Evolutionary conservation across 2,329 filamentous ascomycete species (phyloP).

Genomic region (Chlorencoelia australis): DNA sequence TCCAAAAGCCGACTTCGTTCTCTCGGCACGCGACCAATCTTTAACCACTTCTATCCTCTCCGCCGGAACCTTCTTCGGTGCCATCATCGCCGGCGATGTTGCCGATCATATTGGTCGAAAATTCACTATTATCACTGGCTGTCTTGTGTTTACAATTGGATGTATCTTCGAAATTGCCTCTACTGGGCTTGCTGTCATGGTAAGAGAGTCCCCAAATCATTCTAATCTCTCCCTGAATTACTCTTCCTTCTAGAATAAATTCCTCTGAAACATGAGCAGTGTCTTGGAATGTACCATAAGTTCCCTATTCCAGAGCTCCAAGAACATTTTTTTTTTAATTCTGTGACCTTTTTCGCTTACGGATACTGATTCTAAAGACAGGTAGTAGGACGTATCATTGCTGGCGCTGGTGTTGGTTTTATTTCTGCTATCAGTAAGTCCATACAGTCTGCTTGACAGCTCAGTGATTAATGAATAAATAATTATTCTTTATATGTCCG

Average conservation of each 20-base stretch:
- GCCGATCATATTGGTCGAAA: conserved; percentile 59
- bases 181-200: too few species aligned
- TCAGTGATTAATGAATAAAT: neutral
- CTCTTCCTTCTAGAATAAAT: too few species aligned
- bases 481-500: conserved; percentile 64
- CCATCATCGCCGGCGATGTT: conserved; percentile 49
- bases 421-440: conserved; percentile 53
- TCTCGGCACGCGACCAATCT: conserved; percentile 53
- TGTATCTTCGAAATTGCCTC: conserved; percentile 57
- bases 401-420: conserved; percentile 63
- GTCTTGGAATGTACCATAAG: too few species aligned
- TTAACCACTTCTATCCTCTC: conserved; percentile 68
- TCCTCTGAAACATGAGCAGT: too few species aligned
- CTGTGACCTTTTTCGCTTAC: too few species aligned
- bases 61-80: conserved; percentile 67
- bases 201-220: too few species aligned
- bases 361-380: too few species aligned
- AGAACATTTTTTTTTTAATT: too few species aligned
- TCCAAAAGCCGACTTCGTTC: conserved; percentile 52
- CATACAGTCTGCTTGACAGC: conserved; percentile 11
- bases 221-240: too few species aligned
- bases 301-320: too few species aligned
- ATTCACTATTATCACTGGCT: conserved; percentile 49
- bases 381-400: conserved; percentile 65
- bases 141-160: conserved; percentile 55